Base-by-base conservation (phyloP, 352 stramenopile genomes). In the Phytophthora cryptogea region DNA sequence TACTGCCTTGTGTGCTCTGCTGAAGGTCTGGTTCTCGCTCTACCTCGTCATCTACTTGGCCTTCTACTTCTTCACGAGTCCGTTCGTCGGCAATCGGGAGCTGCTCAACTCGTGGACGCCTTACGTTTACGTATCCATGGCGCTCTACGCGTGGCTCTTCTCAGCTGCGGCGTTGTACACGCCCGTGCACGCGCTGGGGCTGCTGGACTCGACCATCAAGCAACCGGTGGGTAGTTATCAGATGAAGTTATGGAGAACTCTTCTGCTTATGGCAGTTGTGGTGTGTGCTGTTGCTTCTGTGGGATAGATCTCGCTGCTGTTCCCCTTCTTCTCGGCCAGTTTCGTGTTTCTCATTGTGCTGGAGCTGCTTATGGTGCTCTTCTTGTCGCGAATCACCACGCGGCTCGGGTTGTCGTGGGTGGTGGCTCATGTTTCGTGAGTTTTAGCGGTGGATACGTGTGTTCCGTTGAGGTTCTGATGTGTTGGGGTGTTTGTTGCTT, bases 61-160 rank as follows among this genome's bases (percentile, higher is more conserved):
- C 28, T 95, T 95, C 65, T 95, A 95, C 76, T 86, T 94, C 71
- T 95, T 95, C 68, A 94, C 86, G 46, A 94, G 84, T 46, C 86
- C 86, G 5, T 95, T 95, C 59, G 81, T 94, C 42, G 84, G 80
- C 17, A 94, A 94, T 51, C 81, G 81, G 5, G 86, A 95, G 67
- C 70, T 95, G 37, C 70, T 93, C 26, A 87, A 89, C 59, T 86
- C 78, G 37, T 95, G 86, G 86, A 95, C 86, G 54, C 82, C 84
- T 14, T 95, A 95, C 56, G 86, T 95, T 11, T 95, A 95, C 72
- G 68, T 93, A 33, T 94, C 84, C 31, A 93, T 95, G 83, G 76
- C 71, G 9, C 76, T 95, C 57, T 95, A 95, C 55, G 84, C 71
- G 20, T 95, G 86, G 86, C 81, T 95, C 20, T 77, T 92, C 30